Base-by-base conservation (phyloP, 495 filamentous ascomycete genomes). In the Neurospora terricola region DNA sequence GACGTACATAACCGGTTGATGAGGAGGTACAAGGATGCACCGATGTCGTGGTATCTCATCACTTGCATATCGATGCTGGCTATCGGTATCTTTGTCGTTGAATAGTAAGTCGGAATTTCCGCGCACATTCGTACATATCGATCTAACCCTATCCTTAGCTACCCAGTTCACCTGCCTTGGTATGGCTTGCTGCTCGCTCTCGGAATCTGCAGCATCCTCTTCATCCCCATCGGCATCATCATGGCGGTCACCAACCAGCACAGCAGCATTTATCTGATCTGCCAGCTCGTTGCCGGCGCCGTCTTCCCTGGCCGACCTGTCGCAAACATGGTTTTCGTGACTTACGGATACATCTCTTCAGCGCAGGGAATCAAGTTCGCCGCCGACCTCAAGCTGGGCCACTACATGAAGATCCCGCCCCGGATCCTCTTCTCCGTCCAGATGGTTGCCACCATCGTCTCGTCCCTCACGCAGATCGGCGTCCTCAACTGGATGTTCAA, bases 341-440 rank as follows among this genome's bases (percentile, higher is more conserved):
- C 92, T 8, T 94, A 95, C 75, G 92, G 92, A 38, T 91, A 92
- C 80, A 94, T 94, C 74, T 91, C 90, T 2, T 92, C 90, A 2
- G 90, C 91, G 6, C 92, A 97, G 81, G 93, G 93, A 40, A 87
- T 97, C 71, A 94, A 94, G 78, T 96, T 96, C 80, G 89, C 93
- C 4, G 88, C 92, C 23, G 93, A 97, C 78, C 85, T 96, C 71
- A 97, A 97, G 79, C 88, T 96, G 0, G 94, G 94, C 38, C 91
- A 95, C 78, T 96, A 97, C 80, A 95, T 96, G 92, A 96, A 97
- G 81, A 94, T 97, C 70, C 93, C 94, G 21, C 93, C 93, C 0
- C 89, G 91, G 14, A 87, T 91, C 71, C 84, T 97, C 10, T 97
- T 96, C 81, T 82, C 83, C 7, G 91, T 94, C 5, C 94, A 97